Conservation (phyloP, 2,329 filamentous ascomycete genomes). For the Domatiomyces globalis region DNA sequence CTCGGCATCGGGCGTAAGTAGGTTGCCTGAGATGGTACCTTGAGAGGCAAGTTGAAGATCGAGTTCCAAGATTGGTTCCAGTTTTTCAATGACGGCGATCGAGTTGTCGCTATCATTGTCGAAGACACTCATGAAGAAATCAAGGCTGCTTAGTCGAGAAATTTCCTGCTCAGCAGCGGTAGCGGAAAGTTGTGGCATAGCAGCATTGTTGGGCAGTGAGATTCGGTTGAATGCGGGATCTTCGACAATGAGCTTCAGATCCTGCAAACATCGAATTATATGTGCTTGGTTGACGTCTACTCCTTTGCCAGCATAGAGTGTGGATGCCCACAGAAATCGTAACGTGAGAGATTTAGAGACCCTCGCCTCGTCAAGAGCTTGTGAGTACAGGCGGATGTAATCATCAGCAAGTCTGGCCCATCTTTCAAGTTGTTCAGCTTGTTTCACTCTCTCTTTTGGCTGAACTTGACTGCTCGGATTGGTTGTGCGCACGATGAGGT, state of each 20-base stretch:
- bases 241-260: conserved; percentile 43
- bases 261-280: conserved; percentile 47
- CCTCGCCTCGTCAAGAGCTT: conserved; percentile 15
- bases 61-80: conserved; percentile 83
- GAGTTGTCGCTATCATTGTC: conserved; percentile 69
- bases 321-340: conserved; percentile 53
- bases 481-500: conserved; percentile 50
- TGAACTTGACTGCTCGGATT: conserved; percentile 45
- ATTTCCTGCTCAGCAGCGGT: conserved; percentile 81
- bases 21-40: conserved; percentile 7
- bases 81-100: conserved; percentile 69
- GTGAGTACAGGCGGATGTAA: conserved; percentile 32
- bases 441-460: conserved; percentile 35
- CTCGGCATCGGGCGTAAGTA: conserved; percentile 24
- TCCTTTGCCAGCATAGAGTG: conserved; percentile 45
- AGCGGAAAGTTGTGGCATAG: conserved; percentile 75
- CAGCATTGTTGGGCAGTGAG: conserved; percentile 66
- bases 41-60: conserved; percentile 8
- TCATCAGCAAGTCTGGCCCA: conserved; percentile 47
- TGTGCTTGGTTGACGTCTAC: conserved; percentile 44
- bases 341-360: conserved; percentile 34
- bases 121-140: conserved; percentile 87
- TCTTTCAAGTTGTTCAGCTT: conserved; percentile 44
- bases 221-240: conserved; percentile 34
- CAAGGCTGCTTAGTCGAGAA: conserved; percentile 83